phyloP scores from a whole-genome alignment of 2,329 filamentous ascomycete species.

The Aspergillus intermedius region DNA sequence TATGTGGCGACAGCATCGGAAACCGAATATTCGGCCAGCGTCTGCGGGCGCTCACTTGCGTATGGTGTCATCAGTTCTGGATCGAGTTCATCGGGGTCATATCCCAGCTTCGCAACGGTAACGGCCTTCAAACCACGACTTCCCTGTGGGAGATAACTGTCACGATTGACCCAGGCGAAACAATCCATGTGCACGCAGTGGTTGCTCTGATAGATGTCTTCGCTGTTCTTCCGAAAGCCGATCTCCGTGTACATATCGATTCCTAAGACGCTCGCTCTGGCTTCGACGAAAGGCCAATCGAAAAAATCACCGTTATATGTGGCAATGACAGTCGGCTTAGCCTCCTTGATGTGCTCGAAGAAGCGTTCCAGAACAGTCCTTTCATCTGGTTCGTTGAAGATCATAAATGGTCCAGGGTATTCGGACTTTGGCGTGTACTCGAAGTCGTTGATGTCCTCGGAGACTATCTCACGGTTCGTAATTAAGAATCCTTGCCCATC shows the following conservation, averaged over 20 bases:
- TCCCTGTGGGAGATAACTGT: conserved; percentile 94
- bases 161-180: conserved; percentile 97
- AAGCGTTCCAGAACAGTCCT: conserved; percentile 83
- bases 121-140: conserved; percentile 96
- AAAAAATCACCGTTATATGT: conserved; percentile 99
- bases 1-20: conserved; percentile 98
- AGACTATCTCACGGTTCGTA: conserved; percentile 95
- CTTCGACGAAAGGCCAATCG: conserved; percentile 98
- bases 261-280: conserved; percentile 83
- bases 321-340: conserved; percentile 89
- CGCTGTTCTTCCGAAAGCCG: conserved; percentile 88
- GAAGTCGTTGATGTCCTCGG: conserved; percentile 94
- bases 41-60: conserved; percentile 84
- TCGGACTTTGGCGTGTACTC: conserved; percentile 97
- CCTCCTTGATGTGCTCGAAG: conserved; percentile 92
- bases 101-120: conserved; percentile 94
- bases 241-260: conserved; percentile 99
- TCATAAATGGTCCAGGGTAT: conserved; percentile 90
- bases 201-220: conserved; percentile 93
- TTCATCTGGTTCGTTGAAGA: conserved; percentile 96
- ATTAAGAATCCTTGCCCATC: conserved; percentile 97
- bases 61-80: conserved; percentile 93
- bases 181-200: conserved; percentile 99
- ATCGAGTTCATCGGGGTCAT: conserved; percentile 95
- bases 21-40: conserved; percentile 93